Conservation (phyloP, 73 alveolate genomes). For the Blepharisma japonicum region DNA sequence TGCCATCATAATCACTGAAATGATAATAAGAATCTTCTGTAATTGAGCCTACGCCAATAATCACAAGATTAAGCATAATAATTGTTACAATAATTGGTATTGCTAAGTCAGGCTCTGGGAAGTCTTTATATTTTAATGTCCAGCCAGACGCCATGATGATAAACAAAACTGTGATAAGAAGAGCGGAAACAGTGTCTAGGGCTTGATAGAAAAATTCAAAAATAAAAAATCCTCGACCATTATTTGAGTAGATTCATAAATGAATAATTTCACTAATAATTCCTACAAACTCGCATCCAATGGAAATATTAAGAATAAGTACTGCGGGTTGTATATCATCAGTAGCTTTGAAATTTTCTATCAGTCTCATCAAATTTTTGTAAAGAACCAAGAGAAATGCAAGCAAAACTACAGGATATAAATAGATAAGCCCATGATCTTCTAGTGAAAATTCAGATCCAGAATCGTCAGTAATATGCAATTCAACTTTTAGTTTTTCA, state of each 20-base stretch:
- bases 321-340: background rate
- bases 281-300: background rate
- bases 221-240: slow-evolving; percentile 12
- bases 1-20: slow-evolving; percentile 4
- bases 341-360: background rate
- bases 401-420: background rate
- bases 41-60: slow-evolving; percentile 8
- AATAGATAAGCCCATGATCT: background rate
- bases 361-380: background rate
- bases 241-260: background rate
- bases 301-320: background rate
- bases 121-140: slow-evolving; percentile 23
- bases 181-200: background rate
- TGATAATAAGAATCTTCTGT: slow-evolving; percentile 26
- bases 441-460: slow-evolving; percentile 16
- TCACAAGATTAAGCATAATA: background rate
- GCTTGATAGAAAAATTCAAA: slow-evolving; percentile 1
- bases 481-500: background rate
- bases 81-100: background rate
- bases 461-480: background rate
- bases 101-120: slow-evolving; percentile 3
- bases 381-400: background rate
- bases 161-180: background rate
- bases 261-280: background rate
- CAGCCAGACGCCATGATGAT: slow-evolving; percentile 16